Conservation (phyloP, 305 asterid genomes). For the Fraxinus latifolia region DNA sequence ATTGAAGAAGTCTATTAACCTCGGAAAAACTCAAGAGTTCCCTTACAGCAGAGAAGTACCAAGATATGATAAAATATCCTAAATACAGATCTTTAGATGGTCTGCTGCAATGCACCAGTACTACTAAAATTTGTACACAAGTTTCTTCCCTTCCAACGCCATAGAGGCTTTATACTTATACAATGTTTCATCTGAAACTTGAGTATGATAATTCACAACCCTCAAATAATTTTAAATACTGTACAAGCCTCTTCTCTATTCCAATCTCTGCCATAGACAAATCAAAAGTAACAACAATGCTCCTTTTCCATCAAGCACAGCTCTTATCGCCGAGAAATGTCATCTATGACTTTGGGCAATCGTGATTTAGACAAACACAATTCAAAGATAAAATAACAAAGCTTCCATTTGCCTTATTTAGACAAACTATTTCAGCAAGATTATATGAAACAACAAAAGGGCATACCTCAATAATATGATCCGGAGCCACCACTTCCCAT, state of each 20-base stretch:
- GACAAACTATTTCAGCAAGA: conserved; percentile 21
- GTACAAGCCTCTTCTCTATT: conserved; percentile 41
- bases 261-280: conserved; percentile 44
- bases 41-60: conserved; percentile 42
- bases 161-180: conserved; percentile 27
- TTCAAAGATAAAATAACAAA: conserved; percentile 18
- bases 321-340: conserved; percentile 23
- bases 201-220: conserved; percentile 32
- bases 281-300: conserved; percentile 32
- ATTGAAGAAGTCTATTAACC: conserved; percentile 29
- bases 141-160: conserved; percentile 21
- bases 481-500: conserved; percentile 87
- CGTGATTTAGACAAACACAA: conserved; percentile 12
- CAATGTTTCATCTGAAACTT: conserved; percentile 30
- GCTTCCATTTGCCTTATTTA: conserved; percentile 15
- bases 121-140: conserved; percentile 17
- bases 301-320: conserved; percentile 24
- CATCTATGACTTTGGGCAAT: conserved; percentile 21
- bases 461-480: conserved; percentile 78
- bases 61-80: conserved; percentile 31
- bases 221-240: conserved; percentile 36
- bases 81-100: conserved; percentile 25
- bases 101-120: conserved; percentile 22
- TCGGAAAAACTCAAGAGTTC: conserved; percentile 29
- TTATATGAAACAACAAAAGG: background rate